These are phyloP conservation scores for Colletotrichum costaricense DNA, from an alignment of 2,329 filamentous ascomycete genomes.

Conservation along the genomic window DNA sequence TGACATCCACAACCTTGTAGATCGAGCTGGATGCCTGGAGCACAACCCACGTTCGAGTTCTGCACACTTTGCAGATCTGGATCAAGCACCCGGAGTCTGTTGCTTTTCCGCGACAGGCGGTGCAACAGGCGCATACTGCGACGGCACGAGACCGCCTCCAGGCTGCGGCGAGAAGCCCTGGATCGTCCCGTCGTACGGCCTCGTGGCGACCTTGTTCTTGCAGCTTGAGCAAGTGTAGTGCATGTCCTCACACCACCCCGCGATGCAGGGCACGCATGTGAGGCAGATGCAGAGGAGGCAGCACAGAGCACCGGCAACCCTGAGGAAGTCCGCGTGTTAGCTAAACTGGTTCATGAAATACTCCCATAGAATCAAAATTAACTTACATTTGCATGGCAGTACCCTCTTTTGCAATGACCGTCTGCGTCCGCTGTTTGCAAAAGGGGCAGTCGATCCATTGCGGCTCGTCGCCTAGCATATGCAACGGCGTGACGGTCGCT, in stretches of 20 bases:
- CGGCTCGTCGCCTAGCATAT: constrained; percentile 40
- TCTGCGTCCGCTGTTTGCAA: constrained; percentile 41
- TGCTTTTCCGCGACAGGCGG: constrained; percentile 16
- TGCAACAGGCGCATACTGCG: background rate
- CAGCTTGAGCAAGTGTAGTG: constrained; percentile 45
- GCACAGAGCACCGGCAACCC: constrained; percentile 43
- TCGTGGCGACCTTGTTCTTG: constrained; percentile 43
- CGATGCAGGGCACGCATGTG: constrained; percentile 45
- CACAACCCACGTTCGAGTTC: too few relatives aligned
- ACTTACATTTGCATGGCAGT: constrained; percentile 19
- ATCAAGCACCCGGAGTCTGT: background rate
- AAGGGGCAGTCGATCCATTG: constrained; percentile 47
- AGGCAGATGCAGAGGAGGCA: constrained; percentile 47
- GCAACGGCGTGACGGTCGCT: constrained; percentile 35
- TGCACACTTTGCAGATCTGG: background rate
- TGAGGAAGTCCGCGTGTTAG: constrained; percentile 8
- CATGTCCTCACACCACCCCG: constrained; percentile 46
- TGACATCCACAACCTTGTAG: background rate
- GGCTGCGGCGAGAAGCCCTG: constrained; percentile 39
- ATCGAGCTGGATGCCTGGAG: background rate
- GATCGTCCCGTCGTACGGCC: constrained; percentile 37
- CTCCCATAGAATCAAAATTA: too few relatives aligned
- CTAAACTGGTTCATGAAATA: too few relatives aligned
- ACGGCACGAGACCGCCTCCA: background rate
- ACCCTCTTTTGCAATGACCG: constrained; percentile 39